phyloP scores from a whole-genome alignment of 768 basidiomycete species.

The Cyathus striatus region DNA sequence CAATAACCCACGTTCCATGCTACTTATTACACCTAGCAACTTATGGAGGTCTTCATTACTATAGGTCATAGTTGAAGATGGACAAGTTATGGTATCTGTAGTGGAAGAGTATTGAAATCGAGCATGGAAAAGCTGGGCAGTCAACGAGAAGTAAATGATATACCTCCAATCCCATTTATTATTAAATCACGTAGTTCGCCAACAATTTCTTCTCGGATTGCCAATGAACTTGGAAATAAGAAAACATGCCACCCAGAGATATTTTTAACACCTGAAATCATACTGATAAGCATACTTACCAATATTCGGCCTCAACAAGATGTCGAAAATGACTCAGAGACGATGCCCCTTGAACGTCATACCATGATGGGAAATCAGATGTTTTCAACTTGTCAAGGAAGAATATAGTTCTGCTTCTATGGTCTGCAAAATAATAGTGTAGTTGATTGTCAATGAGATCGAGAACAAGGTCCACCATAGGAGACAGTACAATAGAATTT shows the following conservation, averaged over 20 bases:
- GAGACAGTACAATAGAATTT: constrained; percentile 20
- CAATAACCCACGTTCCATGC: constrained; percentile 25
- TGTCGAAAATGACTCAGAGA: constrained; percentile 14
- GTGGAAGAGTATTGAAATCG: not conserved
- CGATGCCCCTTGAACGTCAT: constrained; percentile 29
- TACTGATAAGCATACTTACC: constrained; percentile 15
- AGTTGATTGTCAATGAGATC: constrained; percentile 23
- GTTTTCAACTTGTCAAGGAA: constrained; percentile 44
- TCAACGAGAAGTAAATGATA: not conserved
- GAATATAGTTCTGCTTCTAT: constrained; percentile 41
- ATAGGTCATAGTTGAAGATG: constrained; percentile 32
- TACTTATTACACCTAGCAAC: constrained; percentile 27
- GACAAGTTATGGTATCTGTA: constrained; percentile 34
- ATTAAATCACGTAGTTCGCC: constrained; percentile 32
- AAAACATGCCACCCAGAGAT: constrained; percentile 27
- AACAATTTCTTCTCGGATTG: constrained; percentile 17
- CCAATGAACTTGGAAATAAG: constrained; percentile 24
- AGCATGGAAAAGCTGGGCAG: not conserved
- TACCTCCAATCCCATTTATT: constrained; percentile 32
- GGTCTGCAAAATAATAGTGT: constrained; percentile 30
- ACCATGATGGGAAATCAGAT: constrained; percentile 17
- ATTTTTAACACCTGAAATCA: not conserved
- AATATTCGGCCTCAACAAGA: constrained; percentile 35
- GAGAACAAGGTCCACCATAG: constrained; percentile 38
- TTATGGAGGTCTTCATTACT: constrained; percentile 28